phyloP scores from a whole-genome alignment of 805 yeast genomes.

The Saccharomyces jurei region DNA sequence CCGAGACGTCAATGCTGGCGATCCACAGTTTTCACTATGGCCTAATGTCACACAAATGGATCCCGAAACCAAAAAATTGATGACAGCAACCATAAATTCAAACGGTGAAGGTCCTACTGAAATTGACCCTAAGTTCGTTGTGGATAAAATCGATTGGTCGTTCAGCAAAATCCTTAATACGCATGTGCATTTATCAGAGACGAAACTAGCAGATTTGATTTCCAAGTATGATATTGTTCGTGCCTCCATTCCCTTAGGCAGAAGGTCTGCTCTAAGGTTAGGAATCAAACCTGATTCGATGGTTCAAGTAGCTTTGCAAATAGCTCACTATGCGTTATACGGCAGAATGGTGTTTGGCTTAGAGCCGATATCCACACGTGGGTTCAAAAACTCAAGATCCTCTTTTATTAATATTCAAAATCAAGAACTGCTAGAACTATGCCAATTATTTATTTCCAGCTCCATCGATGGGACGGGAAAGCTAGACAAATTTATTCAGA shows the following conservation, averaged over 20 bases:
- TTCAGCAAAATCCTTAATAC: constrained; percentile 33
- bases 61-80: constrained; percentile 2
- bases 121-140: constrained; percentile 12
- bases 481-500: constrained; percentile 36
- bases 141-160: constrained; percentile 31
- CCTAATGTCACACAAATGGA: constrained; percentile 19
- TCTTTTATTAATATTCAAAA: constrained; percentile 61
- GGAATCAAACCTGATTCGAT: constrained; percentile 84
- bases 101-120: constrained; percentile 1
- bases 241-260: constrained; percentile 68
- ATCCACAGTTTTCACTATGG: constrained; percentile 32
- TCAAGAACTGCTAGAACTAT: constrained; percentile 41
- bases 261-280: constrained; percentile 65
- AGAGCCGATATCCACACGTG: constrained; percentile 80
- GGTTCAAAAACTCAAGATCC: constrained; percentile 60
- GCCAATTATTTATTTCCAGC: constrained; percentile 58
- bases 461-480: constrained; percentile 41
- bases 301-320: constrained; percentile 83
- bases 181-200: constrained; percentile 72
- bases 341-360: constrained; percentile 84
- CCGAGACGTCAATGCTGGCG: constrained; percentile 59
- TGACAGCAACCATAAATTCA: neutral
- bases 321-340: constrained; percentile 82
- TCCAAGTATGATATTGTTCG: constrained; percentile 72
- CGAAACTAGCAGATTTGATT: constrained; percentile 78